These are phyloP conservation scores for Ophiostoma australiae DNA, from an alignment of 2,329 filamentous ascomycete genomes.

Conservation along the genomic window DNA sequence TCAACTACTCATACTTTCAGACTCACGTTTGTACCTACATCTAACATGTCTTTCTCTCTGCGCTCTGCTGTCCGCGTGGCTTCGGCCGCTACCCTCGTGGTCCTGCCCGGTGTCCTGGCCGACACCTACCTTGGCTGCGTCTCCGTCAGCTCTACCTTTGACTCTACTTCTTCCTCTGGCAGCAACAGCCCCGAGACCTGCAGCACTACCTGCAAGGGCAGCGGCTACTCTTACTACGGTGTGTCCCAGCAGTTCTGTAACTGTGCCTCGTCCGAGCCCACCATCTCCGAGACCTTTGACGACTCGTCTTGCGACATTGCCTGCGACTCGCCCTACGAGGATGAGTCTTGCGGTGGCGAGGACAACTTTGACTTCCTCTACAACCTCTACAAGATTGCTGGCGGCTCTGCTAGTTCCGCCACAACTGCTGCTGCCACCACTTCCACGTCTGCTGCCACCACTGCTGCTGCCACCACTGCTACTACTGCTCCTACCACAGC, in stretches of 20 bases:
- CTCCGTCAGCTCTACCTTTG: constrained; percentile 26
- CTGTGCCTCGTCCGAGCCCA: constrained; percentile 22
- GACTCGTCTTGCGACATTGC: constrained; percentile 24
- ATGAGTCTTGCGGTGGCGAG: constrained; percentile 25
- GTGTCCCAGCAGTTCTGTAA: constrained; percentile 27
- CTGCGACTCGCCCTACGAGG: constrained; percentile 24
- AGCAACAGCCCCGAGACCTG: constrained; percentile 26
- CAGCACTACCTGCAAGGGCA: constrained; percentile 18
- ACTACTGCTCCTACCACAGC: background rate
- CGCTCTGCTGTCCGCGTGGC: constrained; percentile 21
- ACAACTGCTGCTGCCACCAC: background rate
- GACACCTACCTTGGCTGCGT: constrained; percentile 26
- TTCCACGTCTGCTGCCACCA: background rate
- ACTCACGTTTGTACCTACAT: constrained; percentile 1
- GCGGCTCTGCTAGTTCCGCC: constrained; percentile 5
- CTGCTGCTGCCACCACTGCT: background rate
- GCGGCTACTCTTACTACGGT: constrained; percentile 27
- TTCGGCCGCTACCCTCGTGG: constrained; percentile 18
- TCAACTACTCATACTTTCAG: background rate
- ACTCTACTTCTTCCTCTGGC: constrained; percentile 13
- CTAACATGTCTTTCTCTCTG: constrained; percentile 21
- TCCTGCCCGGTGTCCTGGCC: constrained; percentile 18
- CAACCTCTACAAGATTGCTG: constrained; percentile 24
- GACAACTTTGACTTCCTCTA: constrained; percentile 27
- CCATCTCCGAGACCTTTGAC: constrained; percentile 26